These are phyloP conservation scores for Penicillium daleae DNA, from an alignment of 495 filamentous ascomycete genomes.

Conservation along the genomic window DNA sequence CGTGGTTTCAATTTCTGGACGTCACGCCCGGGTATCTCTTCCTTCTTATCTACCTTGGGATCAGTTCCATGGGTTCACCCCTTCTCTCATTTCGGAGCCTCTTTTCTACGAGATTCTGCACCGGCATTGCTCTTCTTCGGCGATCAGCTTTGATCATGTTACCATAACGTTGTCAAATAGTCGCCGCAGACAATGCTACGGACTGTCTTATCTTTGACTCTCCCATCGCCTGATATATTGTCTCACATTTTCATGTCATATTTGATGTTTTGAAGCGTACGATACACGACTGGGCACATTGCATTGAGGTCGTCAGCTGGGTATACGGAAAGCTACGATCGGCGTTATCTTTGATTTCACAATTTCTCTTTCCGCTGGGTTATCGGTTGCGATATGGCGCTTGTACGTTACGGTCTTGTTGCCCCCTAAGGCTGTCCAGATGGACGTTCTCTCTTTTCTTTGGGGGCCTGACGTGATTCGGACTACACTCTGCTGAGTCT, in stretches of 20 bases:
- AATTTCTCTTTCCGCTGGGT: neutral
- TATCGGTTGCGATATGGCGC: constrained; percentile 3
- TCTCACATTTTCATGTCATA: neutral
- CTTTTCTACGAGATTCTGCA: neutral
- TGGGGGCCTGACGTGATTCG: neutral
- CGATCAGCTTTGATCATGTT: constrained; percentile 22
- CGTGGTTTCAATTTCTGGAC: neutral
- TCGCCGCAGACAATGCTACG: constrained; percentile 20
- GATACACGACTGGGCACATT: constrained; percentile 12
- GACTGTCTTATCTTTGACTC: neutral
- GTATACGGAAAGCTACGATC: constrained; percentile 23
- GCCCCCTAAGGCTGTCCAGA: neutral
- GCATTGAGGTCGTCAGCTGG: constrained; percentile 18
- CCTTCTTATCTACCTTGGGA: neutral
- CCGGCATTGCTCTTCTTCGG: neutral
- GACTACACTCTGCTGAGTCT: constrained; percentile 1
- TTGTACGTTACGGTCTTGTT: constrained; percentile 9
- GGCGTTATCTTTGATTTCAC: constrained; percentile 13
- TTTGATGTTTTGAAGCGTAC: constrained; percentile 1
- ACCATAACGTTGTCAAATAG: constrained; percentile 15
- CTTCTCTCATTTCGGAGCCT: neutral
- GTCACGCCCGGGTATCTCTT: neutral
- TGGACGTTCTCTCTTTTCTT: neutral
- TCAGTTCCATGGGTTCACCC: neutral
- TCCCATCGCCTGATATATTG: neutral